phyloP scores from a whole-genome alignment of 768 basidiomycete genomes.

The Panaeolus papilionaceus region DNA sequence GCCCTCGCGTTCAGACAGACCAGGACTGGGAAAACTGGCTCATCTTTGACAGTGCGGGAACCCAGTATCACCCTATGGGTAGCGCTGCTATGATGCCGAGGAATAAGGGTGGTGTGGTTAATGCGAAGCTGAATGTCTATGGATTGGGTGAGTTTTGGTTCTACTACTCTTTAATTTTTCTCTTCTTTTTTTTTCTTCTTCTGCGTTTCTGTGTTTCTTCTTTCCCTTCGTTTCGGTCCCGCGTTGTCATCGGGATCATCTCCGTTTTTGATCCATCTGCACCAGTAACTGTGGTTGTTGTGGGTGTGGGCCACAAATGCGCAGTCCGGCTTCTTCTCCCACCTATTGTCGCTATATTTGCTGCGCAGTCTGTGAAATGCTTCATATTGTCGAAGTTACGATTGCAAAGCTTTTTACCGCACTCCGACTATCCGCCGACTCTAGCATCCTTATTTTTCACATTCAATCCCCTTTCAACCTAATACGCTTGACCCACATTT shows the following conservation, averaged over 20 bases:
- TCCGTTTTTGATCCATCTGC: too few relatives aligned
- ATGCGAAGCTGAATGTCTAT: constrained; percentile 36
- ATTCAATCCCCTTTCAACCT: too few relatives aligned
- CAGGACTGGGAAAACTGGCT: constrained; percentile 62
- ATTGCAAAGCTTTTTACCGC: too few relatives aligned
- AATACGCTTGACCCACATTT: not conserved
- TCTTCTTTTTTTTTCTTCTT: not conserved
- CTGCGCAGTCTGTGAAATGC: too few relatives aligned
- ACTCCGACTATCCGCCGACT: too few relatives aligned
- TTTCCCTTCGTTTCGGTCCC: not conserved
- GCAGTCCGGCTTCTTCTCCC: too few relatives aligned
- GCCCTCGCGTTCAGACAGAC: constrained; percentile 50
- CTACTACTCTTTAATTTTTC: not conserved
- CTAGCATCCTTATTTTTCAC: too few relatives aligned
- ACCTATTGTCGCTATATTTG: too few relatives aligned
- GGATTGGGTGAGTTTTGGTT: constrained; percentile 31
- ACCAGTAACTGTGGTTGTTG: too few relatives aligned
- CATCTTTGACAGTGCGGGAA: constrained; percentile 40
- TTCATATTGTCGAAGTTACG: too few relatives aligned
- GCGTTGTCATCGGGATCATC: not conserved
- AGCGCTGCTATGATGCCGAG: constrained; percentile 38
- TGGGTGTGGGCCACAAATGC: too few relatives aligned
- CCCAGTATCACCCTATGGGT: constrained; percentile 63
- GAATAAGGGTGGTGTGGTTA: constrained; percentile 37
- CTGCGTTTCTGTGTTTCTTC: not conserved